Base-by-base conservation (phyloP, 140 eudicot genomes). In the Flaveria floridana region DNA sequence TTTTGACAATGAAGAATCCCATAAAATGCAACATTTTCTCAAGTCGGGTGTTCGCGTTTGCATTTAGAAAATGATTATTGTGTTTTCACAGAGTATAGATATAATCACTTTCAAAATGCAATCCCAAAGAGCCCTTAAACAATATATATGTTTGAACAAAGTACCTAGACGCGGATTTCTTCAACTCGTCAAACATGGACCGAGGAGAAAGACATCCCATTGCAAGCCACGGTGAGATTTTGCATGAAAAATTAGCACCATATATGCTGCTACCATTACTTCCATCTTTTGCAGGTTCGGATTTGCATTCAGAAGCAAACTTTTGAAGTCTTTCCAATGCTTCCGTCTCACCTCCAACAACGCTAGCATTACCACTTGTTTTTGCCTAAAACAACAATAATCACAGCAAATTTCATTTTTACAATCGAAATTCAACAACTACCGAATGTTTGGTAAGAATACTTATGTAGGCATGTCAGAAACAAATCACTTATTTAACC, bases 141-240 rank as follows among this genome's bases (percentile, higher is more conserved):
- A 66, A 7, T 0, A 19, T 0, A 19, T 9, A 30, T 30, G 37
- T 30, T 30, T 30, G 37, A 30, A 30, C 37, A 30, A 3, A 30
- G 5, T 30, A 30, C 97, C 97, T 88, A 53, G 98, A 88, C 77
- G 90, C 87, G 19, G 99, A 84, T 68, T 90, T 93, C 84, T 88
- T 90, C 68, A 93, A 77, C 82, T 90, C 98, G 28, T 90, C 97
- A 76, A 93, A 93, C 98, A 93, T 90, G 73, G 86, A 84, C 4
- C 97, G 89, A 8, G 98, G 97, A 66, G 98, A 93, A 76, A 93
- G 96, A 73, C 98, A 90, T 25, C 98, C 96, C 25, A 85, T 90
- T 68, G 98, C 89, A 42, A 93, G 94, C 98, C 98, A 90, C 47
- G 97, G 99, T 13, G 99, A 90, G 74, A 93, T 86, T 84, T 86